Percentiles rank a stretch among this genome's conserved stretches.
These are phyloP conservation scores for Novakomyces olei DNA, from an alignment of 805 yeast species.

Conservation along the genomic window DNA sequence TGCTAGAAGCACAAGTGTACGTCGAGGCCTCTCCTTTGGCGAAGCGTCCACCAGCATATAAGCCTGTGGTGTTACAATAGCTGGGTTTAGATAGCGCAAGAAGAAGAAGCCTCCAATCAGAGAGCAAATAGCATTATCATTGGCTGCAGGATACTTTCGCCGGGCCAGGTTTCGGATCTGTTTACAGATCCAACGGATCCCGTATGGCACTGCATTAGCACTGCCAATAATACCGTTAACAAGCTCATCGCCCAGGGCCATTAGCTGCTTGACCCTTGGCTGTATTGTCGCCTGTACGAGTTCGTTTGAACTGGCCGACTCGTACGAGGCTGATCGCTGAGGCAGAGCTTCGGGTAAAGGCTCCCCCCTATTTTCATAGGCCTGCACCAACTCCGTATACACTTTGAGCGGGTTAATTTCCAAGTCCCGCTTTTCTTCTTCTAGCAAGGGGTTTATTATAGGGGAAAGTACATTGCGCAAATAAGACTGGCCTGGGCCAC, in stretches of 20 bases:
- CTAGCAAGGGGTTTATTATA: conserved; percentile 13
- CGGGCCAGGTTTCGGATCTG: conserved; percentile 34
- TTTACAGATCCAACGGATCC: conserved; percentile 49
- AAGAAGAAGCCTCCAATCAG: conserved; percentile 70
- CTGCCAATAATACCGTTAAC: conserved; percentile 37
- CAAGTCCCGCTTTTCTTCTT: conserved; percentile 12
- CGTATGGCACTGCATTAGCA: conserved; percentile 37
- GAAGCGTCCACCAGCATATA: conserved; percentile 18
- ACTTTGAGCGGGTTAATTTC: conserved; percentile 18
- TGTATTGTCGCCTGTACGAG: no score
- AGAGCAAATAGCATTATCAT: conserved; percentile 15
- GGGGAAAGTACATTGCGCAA: conserved; percentile 15
- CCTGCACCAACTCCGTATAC: conserved; percentile 12
- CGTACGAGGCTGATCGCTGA: no score
- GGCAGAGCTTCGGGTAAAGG: not conserved
- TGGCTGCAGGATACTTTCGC: conserved; percentile 40
- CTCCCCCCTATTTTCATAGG: conserved; percentile 8
- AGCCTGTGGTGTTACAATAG: conserved; percentile 69
- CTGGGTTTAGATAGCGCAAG: conserved; percentile 64
- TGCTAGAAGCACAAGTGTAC: conserved; percentile 58
- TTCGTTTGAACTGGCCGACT: no score
- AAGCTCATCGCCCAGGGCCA: conserved; percentile 11
- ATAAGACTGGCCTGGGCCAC: conserved; percentile 20
- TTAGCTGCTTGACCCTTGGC: no score
- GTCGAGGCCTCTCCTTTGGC: conserved; percentile 24